phyloP scores from a whole-genome alignment of 345 rosid species.

The Salix koriyanagi region DNA sequence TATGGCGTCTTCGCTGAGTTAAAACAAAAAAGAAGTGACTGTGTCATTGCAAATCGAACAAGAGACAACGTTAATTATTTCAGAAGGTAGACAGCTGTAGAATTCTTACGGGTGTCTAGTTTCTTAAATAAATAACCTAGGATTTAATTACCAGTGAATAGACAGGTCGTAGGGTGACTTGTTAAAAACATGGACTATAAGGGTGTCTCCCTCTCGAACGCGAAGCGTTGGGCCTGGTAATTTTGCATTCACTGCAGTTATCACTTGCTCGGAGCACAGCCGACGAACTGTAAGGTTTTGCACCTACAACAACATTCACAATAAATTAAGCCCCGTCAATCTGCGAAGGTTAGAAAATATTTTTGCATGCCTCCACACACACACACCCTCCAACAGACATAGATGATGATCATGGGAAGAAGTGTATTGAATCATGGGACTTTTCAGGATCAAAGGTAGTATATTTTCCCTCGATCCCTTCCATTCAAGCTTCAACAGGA shows the following conservation, averaged over 20 bases:
- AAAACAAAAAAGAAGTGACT: no score
- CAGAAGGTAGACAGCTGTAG: no score
- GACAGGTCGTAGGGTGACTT: constrained; percentile 79
- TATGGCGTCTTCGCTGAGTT: neutral
- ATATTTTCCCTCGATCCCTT: neutral
- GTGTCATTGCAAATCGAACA: no score
- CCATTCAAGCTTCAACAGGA: neutral
- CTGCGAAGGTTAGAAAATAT: neutral
- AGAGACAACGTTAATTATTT: no score
- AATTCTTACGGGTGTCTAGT: no score
- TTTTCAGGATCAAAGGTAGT: neutral
- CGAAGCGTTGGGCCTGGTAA: constrained; percentile 70
- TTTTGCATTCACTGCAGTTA: constrained; percentile 70
- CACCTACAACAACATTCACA: constrained; percentile 43
- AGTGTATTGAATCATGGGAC: neutral
- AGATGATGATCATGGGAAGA: neutral
- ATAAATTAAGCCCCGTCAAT: neutral
- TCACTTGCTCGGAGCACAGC: constrained; percentile 53
- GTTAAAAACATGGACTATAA: constrained; percentile 65
- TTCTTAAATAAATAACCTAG: neutral
- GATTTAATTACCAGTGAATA: constrained; percentile 67
- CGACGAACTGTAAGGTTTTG: constrained; percentile 47
- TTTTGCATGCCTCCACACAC: neutral
- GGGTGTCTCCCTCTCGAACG: constrained; percentile 71
- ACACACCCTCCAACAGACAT: neutral